Conservation (phyloP, 495 filamentous ascomycete species). For the Daldinia decipiens region DNA sequence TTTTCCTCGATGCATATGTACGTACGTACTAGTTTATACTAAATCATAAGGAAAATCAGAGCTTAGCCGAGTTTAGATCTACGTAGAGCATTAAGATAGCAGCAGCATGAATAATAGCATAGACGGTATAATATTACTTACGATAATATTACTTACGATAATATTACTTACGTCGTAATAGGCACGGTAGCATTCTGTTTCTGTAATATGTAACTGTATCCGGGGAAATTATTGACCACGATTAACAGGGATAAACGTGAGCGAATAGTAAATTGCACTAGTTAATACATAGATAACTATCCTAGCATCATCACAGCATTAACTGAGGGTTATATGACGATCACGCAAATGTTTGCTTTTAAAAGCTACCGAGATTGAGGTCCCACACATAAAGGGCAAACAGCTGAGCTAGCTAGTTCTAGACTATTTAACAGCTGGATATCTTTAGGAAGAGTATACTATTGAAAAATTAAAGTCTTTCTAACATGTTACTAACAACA, state of each 20-base stretch:
- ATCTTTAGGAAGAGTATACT: neutral
- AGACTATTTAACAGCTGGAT: neutral
- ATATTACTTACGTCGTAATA: neutral
- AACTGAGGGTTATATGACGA: neutral
- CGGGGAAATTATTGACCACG: neutral
- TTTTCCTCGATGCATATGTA: slow-evolving; percentile 19
- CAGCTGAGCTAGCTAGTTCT: neutral
- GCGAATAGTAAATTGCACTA: neutral
- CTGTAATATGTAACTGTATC: neutral
- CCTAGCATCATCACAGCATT: neutral
- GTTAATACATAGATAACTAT: neutral
- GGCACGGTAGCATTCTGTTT: neutral
- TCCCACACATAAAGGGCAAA: neutral
- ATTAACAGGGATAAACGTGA: neutral
- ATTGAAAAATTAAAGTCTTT: neutral
- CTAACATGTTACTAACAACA: neutral
- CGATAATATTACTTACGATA: too few species aligned
- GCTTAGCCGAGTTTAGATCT: slow-evolving; percentile 5
- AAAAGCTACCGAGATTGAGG: neutral
- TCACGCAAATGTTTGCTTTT: neutral
- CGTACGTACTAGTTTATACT: slow-evolving; percentile 22
- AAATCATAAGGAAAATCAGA: slow-evolving; percentile 10
- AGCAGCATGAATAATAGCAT: neutral
- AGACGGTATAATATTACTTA: neutral
- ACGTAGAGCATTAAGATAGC: neutral